Conservation (phyloP, 2,329 filamentous ascomycete genomes). For the Colletotrichum incanum region DNA sequence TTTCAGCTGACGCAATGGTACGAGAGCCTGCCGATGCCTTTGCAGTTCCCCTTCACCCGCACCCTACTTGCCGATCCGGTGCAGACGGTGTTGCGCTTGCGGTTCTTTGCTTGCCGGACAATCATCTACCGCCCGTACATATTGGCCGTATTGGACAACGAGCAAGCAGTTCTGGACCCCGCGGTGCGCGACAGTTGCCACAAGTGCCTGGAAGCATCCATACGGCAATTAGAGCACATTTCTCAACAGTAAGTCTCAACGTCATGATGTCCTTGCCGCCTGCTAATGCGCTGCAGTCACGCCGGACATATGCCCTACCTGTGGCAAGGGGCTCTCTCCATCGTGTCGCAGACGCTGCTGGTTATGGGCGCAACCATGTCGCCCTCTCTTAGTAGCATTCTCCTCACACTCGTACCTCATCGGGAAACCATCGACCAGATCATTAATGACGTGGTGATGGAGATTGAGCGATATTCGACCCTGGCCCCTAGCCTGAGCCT, state of each 20-base stretch:
- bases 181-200: slow-evolving; percentile 84
- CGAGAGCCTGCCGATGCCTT: slow-evolving; percentile 79
- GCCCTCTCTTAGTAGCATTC: slow-evolving; percentile 77
- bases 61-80: slow-evolving; percentile 79
- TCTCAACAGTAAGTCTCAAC: slow-evolving; percentile 76
- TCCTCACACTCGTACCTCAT: slow-evolving; percentile 70
- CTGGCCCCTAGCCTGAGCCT: slow-evolving; percentile 83
- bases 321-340: slow-evolving; percentile 87
- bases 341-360: slow-evolving; percentile 85
- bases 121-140: slow-evolving; percentile 91
- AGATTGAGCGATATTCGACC: slow-evolving; percentile 81
- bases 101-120: slow-evolving; percentile 88
- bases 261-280: not conserved
- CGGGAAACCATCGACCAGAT: slow-evolving; percentile 79
- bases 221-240: slow-evolving; percentile 85
- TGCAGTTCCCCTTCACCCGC: slow-evolving; percentile 84
- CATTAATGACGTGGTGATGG: slow-evolving; percentile 82
- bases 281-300: slow-evolving; percentile 68
- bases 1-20: slow-evolving; percentile 90
- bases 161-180: slow-evolving; percentile 79
- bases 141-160: slow-evolving; percentile 83
- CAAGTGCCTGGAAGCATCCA: slow-evolving; percentile 85
- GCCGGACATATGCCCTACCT: slow-evolving; percentile 89
- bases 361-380: slow-evolving; percentile 91
- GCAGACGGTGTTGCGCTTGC: slow-evolving; percentile 83